Evolutionary conservation across 495 filamentous ascomycete species (phyloP).

Genomic region (Friedmanniomyces endolithicus): DNA sequence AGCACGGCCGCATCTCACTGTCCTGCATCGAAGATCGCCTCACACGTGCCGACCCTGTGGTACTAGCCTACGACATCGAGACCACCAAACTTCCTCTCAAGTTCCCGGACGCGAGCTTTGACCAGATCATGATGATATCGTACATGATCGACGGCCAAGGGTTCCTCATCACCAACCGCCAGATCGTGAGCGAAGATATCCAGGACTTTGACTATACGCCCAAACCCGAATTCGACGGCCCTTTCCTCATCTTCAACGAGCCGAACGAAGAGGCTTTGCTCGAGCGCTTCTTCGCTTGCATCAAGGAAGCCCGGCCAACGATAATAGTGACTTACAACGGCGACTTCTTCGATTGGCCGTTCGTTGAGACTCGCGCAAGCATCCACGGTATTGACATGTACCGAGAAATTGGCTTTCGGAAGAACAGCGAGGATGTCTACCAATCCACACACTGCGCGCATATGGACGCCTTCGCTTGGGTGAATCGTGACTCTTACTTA

Average conservation of each 20-base stretch:
- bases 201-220: conserved; percentile 97
- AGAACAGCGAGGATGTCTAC: conserved; percentile 90
- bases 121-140: conserved; percentile 99
- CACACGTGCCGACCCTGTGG: conserved; percentile 79
- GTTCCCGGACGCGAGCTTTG: conserved; percentile 89
- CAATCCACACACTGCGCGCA: conserved; percentile 90
- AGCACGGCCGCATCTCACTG: conserved; percentile 73
- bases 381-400: conserved; percentile 99
- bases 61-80: conserved; percentile 97
- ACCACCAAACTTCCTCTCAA: conserved; percentile 94
- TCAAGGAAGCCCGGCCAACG: conserved; percentile 87
- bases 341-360: conserved; percentile 99
- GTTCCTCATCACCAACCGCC: conserved; percentile 94
- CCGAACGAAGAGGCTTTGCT: conserved; percentile 79
- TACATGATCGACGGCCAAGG: conserved; percentile 99
- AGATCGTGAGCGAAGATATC: conserved; percentile 97
- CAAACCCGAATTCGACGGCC: conserved; percentile 86
- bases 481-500: conserved; percentile 95
- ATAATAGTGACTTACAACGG: conserved; percentile 99
- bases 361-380: conserved; percentile 85
- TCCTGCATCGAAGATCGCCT: conserved; percentile 79
- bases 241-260: conserved; percentile 96
- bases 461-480: conserved; percentile 99
- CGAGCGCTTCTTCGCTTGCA: conserved; percentile 87
- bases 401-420: conserved; percentile 89